Evolutionary conservation across 441 rosid genomes (phyloP), one percentile per base, ranked within the genome.

Genomic region (Biscutella laevigata): DNA sequence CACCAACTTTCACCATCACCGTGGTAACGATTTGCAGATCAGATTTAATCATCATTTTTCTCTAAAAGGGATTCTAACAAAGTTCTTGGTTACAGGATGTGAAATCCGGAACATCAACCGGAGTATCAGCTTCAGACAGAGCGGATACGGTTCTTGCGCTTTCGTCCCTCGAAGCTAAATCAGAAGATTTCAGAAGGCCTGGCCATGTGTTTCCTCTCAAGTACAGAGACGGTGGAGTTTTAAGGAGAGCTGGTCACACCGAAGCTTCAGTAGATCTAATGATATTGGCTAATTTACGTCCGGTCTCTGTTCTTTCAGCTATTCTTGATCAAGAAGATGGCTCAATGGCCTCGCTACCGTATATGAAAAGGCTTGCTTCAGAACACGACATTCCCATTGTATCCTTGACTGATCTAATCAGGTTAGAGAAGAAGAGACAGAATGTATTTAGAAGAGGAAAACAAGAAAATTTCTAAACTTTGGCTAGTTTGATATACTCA

Each of bases 201-300:
- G 97, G 94, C 5, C 95, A 86, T 51, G 92, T 86, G 11, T 89
- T 89, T 59, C 95, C 95, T 13, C 83, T 89, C 4, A 83, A 81
- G 77, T 83, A 86, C 66, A 63, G 90, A 43, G 77, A 74, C 0
- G 97, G 95, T 12, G 97, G 97, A 33, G 83, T 89, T 45, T 54
- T 83, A 14, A 71, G 95, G 38, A 80, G 97, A 70, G 88, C 90
- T 10, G 90, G 88, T n/a, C 94, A 83, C 69, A 86, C 97, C 0
- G 94, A 89, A 72, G 95, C 95, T 56, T 89, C 94, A 0, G 69
- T 89, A 8, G 94, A 89, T 76, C 59, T 86, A 64, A 74, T 82
- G 52, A 57, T 69, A 57, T 66, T 78, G 5, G 76, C 90, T 25
- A 83, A 83, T 29, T 58, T 86, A 40, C 66, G 59, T 45, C 90